These are phyloP conservation scores for Solanum commersonii DNA, from an alignment of 257 asterid genomes.

Conservation along the genomic window DNA sequence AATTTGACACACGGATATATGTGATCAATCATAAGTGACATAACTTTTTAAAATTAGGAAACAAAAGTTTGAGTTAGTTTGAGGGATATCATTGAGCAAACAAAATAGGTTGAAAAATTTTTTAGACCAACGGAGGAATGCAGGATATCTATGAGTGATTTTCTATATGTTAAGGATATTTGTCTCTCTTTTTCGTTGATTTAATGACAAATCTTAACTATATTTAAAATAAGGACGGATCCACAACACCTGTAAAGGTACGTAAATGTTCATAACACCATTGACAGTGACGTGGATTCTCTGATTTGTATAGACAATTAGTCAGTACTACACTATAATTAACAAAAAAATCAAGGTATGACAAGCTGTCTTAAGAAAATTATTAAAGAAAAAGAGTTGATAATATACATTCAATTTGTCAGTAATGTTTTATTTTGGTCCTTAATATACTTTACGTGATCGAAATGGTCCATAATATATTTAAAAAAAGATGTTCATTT, in stretches of 20 bases:
- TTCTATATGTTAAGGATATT: neutral
- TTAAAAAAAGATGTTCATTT: no score
- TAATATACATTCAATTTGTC: neutral
- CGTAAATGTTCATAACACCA: neutral
- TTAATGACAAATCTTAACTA: neutral
- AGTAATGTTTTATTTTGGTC: no score
- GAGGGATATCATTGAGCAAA: no score
- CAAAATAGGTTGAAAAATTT: no score
- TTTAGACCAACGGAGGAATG: neutral
- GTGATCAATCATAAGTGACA: neutral
- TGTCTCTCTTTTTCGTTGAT: no score
- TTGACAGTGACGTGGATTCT: neutral
- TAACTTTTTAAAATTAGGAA: neutral
- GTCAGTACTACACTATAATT: neutral
- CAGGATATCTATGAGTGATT: no score
- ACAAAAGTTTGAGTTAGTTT: no score
- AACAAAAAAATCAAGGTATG: neutral
- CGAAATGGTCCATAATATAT: no score
- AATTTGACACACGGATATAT: no score
- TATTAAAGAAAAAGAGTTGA: neutral
- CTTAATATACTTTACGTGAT: no score
- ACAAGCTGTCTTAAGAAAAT: neutral
- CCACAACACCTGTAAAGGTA: neutral
- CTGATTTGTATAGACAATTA: neutral
- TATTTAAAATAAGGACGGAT: neutral